Evolutionary conservation across 2,329 filamentous ascomycete species (phyloP).

Genomic region (Endoconidiophora polonica): DNA sequence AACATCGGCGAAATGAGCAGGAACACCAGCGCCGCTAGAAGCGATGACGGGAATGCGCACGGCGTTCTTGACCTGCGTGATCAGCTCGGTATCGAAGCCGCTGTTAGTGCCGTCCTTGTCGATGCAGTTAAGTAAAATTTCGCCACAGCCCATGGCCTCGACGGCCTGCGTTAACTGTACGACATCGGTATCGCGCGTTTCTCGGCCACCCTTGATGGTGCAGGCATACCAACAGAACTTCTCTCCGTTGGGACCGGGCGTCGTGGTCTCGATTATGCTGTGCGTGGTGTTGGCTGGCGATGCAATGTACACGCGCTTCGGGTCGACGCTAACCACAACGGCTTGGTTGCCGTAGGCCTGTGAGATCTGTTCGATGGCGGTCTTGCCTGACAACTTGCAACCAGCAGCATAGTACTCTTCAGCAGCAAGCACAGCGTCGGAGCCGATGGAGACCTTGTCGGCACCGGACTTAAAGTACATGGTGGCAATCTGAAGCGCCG

Average conservation of each 20-base stretch:
- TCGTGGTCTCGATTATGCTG: slow-evolving; percentile 50
- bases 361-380: slow-evolving; percentile 91
- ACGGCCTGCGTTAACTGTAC: slow-evolving; percentile 75
- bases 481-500: slow-evolving; percentile 79
- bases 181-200: slow-evolving; percentile 87
- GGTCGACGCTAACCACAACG: slow-evolving; percentile 89
- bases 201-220: slow-evolving; percentile 87
- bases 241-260: slow-evolving; percentile 60
- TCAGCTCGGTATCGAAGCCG: slow-evolving; percentile 87
- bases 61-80: slow-evolving; percentile 71
- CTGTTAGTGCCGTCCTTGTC: slow-evolving; percentile 90
- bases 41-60: slow-evolving; percentile 90
- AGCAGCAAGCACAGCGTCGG: slow-evolving; percentile 81
- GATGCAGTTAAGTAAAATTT: slow-evolving; percentile 93
- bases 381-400: slow-evolving; percentile 55
- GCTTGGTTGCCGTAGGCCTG: slow-evolving; percentile 89
- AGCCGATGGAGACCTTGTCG: slow-evolving; percentile 94
- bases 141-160: slow-evolving; percentile 87
- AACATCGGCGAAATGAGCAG: slow-evolving; percentile 77
- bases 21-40: slow-evolving; percentile 77
- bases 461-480: slow-evolving; percentile 97
- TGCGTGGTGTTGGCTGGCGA: slow-evolving; percentile 57
- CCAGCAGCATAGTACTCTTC: slow-evolving; percentile 72
- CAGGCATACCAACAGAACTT: slow-evolving; percentile 90
- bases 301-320: slow-evolving; percentile 74